A percentile compares a stretch with the other conserved stretches of the same genome.
phyloP scores from a whole-genome alignment of 345 rosid genomes.

The Hibiscus tridactylites region DNA sequence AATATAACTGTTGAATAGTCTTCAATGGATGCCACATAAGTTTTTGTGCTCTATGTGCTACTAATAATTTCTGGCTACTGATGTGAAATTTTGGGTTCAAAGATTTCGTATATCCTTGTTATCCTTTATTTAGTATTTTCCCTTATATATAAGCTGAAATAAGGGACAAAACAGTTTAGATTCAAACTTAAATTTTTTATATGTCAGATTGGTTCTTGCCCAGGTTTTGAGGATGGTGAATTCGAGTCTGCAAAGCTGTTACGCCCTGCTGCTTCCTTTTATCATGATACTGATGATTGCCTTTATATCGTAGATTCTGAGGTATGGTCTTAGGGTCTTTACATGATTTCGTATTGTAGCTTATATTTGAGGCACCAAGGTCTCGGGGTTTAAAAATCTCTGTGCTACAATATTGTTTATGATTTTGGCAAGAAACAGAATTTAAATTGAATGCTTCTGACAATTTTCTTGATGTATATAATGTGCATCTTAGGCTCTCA shows the following conservation, averaged over 20 bases:
- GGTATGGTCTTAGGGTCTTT: constrained; percentile 32
- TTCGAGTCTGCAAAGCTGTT: constrained; percentile 77
- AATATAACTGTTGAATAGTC: background rate
- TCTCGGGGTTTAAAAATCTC: background rate
- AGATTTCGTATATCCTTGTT: background rate
- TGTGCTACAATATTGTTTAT: background rate
- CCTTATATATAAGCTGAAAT: constrained; percentile 11
- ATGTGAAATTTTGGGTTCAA: background rate
- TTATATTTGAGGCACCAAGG: background rate
- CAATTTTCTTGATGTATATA: background rate
- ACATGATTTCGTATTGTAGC: background rate
- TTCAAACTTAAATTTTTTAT: constrained; percentile 26
- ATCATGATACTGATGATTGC: constrained; percentile 59
- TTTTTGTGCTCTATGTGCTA: background rate
- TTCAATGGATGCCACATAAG: background rate
- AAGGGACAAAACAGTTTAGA: constrained; percentile 15
- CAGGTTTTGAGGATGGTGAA: constrained; percentile 97
- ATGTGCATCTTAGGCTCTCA: background rate
- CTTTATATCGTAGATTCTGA: constrained; percentile 88
- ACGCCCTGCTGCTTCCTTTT: constrained; percentile 74
- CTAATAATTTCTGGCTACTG: background rate
- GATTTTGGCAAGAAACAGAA: background rate
- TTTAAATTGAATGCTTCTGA: background rate
- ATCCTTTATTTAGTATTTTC: background rate
- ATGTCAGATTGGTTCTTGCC: constrained; percentile 89